Conservation (phyloP, 345 rosid genomes). For the Populus pruinosa region DNA sequence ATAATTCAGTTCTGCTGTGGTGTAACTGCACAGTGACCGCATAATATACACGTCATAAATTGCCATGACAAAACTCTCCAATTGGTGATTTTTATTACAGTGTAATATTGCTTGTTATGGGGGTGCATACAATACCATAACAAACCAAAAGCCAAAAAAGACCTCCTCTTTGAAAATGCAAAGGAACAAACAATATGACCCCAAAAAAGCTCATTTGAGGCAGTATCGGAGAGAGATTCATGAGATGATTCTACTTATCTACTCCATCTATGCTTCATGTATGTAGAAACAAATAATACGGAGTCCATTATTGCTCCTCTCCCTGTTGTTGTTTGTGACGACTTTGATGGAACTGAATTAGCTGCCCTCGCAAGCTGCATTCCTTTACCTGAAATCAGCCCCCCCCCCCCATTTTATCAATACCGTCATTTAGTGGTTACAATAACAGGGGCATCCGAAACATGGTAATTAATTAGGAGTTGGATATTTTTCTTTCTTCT, state of each 20-base stretch:
- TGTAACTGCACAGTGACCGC: background rate
- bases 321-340: background rate
- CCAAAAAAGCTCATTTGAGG: no score
- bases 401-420: background rate
- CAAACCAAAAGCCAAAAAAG: no score
- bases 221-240: no score
- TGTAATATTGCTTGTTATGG: no score
- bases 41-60: background rate
- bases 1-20: background rate
- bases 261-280: no score
- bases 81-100: background rate
- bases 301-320: background rate
- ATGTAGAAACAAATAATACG: no score
- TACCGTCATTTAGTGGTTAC: no score
- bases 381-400: slow-evolving; percentile 58
- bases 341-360: slow-evolving; percentile 46
- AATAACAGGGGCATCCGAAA: no score
- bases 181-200: no score
- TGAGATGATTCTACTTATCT: no score
- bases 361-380: slow-evolving; percentile 60
- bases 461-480: background rate
- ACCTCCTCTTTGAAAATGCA: background rate
- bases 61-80: background rate
- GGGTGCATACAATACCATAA: no score
- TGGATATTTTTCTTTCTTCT: background rate